Base-by-base conservation (phyloP, 495 filamentous ascomycete genomes). In the Talaromyces adpressus region DNA sequence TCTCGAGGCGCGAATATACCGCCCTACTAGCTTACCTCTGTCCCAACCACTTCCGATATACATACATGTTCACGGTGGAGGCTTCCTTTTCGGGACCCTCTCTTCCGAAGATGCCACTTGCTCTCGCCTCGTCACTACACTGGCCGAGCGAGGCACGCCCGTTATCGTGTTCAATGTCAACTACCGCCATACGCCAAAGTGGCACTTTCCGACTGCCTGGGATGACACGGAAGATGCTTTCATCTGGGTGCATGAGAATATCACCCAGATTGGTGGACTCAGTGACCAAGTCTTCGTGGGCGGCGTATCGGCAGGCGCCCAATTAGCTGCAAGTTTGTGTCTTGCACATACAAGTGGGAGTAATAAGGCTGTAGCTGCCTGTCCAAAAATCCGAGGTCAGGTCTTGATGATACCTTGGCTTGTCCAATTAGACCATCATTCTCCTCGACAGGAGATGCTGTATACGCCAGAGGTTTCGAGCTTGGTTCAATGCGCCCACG, bases 61-160 rank as follows among this genome's bases (percentile, higher is more conserved):
- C 60, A 65, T 84, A 34, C 75, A 82, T 64, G 70, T 78, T 34
- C 81, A 84, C 66, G 81, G 81, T 14, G 82, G 82, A 16, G 82
- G 81, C 1, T 82, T 75, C 34, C 59, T 82, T 22, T 73, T 78
- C 30, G 81, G 81, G 29, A 74, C 70, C 0, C 68, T 81, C 8
- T 57, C 68, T 22, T 75, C 79, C 32, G 82, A 84, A 66, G 76
- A 83, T 52, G 74, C 74, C 9, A 73, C 65, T 59, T 82, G 80
- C 65, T 67, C 75, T 25, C 36, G 36, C 14, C 74, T 78, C 57
- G 65, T 82, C 22, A 67, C 67, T 16, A 16, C 36, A 16, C 4
- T 41, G 1, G 14, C 12, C 36, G 36, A 41, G 4, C 36, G 36
- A 41, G 36, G 14, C 4, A 16, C 12, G 9, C 36, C 36, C 12